Evolutionary conservation across 305 asterid genomes (phyloP).

Genomic region (Rubia tinctorum): DNA sequence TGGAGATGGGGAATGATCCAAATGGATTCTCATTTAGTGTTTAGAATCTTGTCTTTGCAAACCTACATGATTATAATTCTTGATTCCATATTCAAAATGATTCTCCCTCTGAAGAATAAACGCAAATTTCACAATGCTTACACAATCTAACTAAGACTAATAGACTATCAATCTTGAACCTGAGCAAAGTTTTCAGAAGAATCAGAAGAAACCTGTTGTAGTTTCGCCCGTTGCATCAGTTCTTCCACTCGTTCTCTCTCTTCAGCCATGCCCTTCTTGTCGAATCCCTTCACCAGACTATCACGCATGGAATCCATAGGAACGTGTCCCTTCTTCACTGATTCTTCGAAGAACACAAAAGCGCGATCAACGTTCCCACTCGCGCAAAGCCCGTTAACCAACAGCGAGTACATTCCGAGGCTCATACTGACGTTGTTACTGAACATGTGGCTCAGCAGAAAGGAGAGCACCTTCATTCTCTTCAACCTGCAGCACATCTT

Average conservation of each 20-base stretch:
- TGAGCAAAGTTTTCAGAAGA: conserved; percentile 1
- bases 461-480: conserved; percentile 78
- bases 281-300: conserved; percentile 44
- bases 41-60: too few relatives aligned
- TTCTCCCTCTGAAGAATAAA: too few relatives aligned
- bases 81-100: too few relatives aligned
- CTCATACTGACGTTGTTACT: conserved; percentile 61
- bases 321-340: conserved; percentile 56
- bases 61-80: too few relatives aligned
- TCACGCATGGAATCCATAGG: conserved; percentile 47
- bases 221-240: conserved; percentile 43
- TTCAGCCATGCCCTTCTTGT: conserved; percentile 46
- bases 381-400: conserved; percentile 54
- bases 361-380: conserved; percentile 55
- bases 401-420: conserved; percentile 59
- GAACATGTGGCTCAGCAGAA: conserved; percentile 78
- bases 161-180: conserved; percentile 8
- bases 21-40: too few relatives aligned
- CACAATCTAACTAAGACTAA: neutral
- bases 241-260: conserved; percentile 52
- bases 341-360: conserved; percentile 67
- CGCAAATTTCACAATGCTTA: too few relatives aligned
- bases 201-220: conserved; percentile 16
- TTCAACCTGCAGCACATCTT: conserved; percentile 84
- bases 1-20: too few relatives aligned